Base-by-base conservation (phyloP, 179 eudicot genomes). In the Vitellaria paradoxa region DNA sequence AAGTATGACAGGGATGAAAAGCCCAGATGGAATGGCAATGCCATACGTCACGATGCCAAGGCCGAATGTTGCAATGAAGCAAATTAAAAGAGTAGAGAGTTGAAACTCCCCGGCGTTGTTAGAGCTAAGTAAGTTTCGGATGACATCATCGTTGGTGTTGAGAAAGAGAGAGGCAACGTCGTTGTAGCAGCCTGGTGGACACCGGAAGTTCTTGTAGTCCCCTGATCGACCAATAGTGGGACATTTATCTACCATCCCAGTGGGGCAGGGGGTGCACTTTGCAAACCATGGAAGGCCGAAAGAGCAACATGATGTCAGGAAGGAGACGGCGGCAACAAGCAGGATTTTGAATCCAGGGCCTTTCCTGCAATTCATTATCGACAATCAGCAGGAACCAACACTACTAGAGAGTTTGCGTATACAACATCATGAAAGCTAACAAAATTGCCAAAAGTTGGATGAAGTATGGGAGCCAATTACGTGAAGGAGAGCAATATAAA, bases 21-120 rank as follows among this genome's bases (percentile, higher is more conserved):
- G 92, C 21, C 97, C 99, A 20, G 99, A 90, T 13, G 99, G 97
- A 65, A 95, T 84, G 30, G 99, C 99, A 68, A 93, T 95, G 60
- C 99, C 99, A 72, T 90, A 93, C 9, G 99, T 95, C 80, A 95
- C 40, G 30, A 95, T 90, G 8, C 97, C 99, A 3, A 95, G 93
- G 80, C 67, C 80, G 69, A 74, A 95, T 37, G 87, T 73, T 4
- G 86, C 84, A 61, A 73, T 30, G 56, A 93, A 93, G 88, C 86
- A 95, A 37, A 87, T 79, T 13, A 86, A 62, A 40, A 95, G 97
- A 4, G 99, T 86, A 37, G 92, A 85, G 45, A 93, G 73, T 23
- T 81, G 86, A 65, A 91, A 93, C 81, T 90, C 95, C 9, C 78
- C 56, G 45, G 59, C 53, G 53, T 84, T 82, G 52, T 77, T 71